Conservation (phyloP, 768 basidiomycete genomes). For the Fomitopsis serialis region DNA sequence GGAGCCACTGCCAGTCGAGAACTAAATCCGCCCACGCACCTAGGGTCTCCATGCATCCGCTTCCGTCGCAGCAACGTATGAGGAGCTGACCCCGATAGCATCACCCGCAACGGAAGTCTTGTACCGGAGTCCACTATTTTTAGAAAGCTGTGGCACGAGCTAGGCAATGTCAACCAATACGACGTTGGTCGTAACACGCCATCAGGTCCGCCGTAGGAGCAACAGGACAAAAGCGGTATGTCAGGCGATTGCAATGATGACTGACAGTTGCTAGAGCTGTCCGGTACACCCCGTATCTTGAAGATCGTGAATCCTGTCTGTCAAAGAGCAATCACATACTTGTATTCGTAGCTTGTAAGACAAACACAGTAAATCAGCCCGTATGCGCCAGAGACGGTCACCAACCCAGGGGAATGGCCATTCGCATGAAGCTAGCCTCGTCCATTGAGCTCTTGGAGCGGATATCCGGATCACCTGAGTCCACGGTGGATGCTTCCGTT, state of each 20-base stretch:
- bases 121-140: too few species aligned
- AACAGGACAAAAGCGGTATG: too few species aligned
- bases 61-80: not conserved
- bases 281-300: too few species aligned
- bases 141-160: too few species aligned
- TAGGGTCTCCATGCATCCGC: not conserved
- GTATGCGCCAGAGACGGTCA: constrained; percentile 5
- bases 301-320: too few species aligned
- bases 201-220: too few species aligned
- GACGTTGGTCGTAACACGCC: too few species aligned
- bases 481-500: not conserved
- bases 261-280: too few species aligned
- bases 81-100: too few species aligned
- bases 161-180: too few species aligned
- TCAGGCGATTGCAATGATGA: too few species aligned
- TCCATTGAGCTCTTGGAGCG: constrained; percentile 9
- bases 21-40: not conserved
- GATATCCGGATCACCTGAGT: not conserved
- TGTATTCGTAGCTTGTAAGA: not conserved
- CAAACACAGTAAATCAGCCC: not conserved
- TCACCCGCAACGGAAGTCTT: not conserved
- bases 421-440: constrained; percentile 19
- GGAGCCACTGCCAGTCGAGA: not conserved
- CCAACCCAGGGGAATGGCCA: constrained; percentile 16
- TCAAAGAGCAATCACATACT: too few species aligned